These are phyloP conservation scores for Fusarium sacchari DNA, from an alignment of 2,329 filamentous ascomycete genomes.

Conservation along the genomic window DNA sequence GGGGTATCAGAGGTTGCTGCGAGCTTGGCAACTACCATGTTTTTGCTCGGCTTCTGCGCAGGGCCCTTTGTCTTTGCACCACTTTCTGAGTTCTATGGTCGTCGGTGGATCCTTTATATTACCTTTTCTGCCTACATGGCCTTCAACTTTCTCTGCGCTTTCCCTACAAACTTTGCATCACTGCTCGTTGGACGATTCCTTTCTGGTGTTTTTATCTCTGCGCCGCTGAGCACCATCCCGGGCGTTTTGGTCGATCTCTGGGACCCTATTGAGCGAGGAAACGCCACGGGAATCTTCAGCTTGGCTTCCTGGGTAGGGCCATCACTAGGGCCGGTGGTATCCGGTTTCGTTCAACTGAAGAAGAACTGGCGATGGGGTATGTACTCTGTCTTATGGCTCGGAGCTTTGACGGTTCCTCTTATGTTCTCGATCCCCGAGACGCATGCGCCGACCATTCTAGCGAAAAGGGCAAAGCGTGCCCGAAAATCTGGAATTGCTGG, in stretches of 20 bases:
- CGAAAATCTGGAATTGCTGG: constrained; percentile 59
- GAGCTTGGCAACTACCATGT: constrained; percentile 62
- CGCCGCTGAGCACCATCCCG: constrained; percentile 59
- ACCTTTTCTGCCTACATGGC: constrained; percentile 59
- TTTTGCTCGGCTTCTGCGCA: constrained; percentile 65
- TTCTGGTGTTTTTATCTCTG: constrained; percentile 64
- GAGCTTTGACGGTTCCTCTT: constrained; percentile 50
- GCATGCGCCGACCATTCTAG: constrained; percentile 59
- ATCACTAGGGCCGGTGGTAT: constrained; percentile 62
- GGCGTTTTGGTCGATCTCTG: constrained; percentile 65
- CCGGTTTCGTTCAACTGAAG: constrained; percentile 66
- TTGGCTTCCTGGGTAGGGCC: constrained; percentile 65
- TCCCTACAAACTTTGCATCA: constrained; percentile 62
- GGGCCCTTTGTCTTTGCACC: constrained; percentile 69
- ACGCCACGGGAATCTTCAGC: constrained; percentile 64
- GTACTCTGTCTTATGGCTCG: constrained; percentile 58
- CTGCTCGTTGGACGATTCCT: constrained; percentile 66
- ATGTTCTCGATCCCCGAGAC: constrained; percentile 71
- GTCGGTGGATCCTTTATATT: constrained; percentile 63
- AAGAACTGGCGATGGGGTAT: constrained; percentile 65
- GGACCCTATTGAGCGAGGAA: constrained; percentile 61
- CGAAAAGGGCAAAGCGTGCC: constrained; percentile 64
- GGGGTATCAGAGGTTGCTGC: constrained; percentile 58
- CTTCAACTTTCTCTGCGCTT: constrained; percentile 65
- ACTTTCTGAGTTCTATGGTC: constrained; percentile 66